Evolutionary conservation across 371 early-diverging fungal species (phyloP).

Genomic region (Apophysomyces sp.): DNA sequence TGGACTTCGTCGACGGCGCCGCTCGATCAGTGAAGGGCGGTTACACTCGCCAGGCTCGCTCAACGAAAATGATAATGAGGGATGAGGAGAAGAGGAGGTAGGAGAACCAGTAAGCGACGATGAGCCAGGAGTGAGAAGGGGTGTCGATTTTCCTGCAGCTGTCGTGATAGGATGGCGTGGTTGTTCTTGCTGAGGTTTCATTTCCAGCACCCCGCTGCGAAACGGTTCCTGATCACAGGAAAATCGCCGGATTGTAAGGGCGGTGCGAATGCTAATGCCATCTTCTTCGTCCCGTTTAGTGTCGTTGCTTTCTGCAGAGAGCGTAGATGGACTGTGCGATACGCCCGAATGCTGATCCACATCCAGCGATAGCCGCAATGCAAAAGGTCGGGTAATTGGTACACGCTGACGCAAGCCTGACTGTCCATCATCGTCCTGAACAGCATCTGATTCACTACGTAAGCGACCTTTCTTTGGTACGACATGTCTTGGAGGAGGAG

Average conservation of each 20-base stretch:
- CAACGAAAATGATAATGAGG: not conserved
- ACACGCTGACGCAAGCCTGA: constrained; percentile 3
- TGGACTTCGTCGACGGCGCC: not conserved
- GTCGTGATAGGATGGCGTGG: not conserved
- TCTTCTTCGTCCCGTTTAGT: not conserved
- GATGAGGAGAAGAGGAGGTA: not conserved
- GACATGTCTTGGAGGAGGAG: constrained; percentile 24
- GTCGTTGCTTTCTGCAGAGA: constrained; percentile 2
- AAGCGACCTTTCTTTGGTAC: constrained; percentile 10
- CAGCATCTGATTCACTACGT: constrained; percentile 1
- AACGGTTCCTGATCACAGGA: not conserved
- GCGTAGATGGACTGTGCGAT: not conserved
- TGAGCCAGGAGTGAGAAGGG: constrained; percentile 2
- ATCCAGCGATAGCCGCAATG: constrained; percentile 36
- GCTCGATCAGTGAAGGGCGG: not conserved
- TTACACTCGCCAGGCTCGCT: not conserved
- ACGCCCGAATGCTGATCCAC: constrained; percentile 21
- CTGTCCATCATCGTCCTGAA: not conserved
- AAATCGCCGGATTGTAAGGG: not conserved
- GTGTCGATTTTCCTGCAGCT: constrained; percentile 5
- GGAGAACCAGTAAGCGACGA: not conserved
- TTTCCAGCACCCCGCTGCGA: not conserved
- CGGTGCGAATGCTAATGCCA: not conserved
- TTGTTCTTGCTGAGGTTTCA: not conserved
- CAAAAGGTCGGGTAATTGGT: constrained; percentile 10